phyloP scores from a whole-genome alignment of 768 basidiomycete genomes.

The Tulasnella sp. region DNA sequence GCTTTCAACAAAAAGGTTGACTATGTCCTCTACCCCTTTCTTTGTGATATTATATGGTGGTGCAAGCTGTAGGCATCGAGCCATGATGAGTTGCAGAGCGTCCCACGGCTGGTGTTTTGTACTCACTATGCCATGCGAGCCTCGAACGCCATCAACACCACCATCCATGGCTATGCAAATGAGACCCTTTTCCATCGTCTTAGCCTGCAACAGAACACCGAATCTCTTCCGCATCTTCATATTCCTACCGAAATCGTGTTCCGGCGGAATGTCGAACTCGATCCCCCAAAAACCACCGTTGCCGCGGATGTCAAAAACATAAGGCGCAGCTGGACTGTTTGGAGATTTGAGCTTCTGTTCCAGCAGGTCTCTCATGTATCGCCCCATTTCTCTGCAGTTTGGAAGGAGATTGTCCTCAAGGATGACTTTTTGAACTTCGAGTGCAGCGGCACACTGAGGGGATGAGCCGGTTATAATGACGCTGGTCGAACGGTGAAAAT shows the following conservation, averaged over 20 bases:
- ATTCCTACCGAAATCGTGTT: constrained; percentile 25
- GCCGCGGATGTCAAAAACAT: constrained; percentile 70
- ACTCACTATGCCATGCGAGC: constrained; percentile 48
- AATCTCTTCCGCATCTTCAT: constrained; percentile 39
- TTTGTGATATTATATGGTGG: constrained; percentile 71
- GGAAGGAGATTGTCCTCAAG: constrained; percentile 55
- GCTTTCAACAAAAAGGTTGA: constrained; percentile 49
- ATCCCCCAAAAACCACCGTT: constrained; percentile 75
- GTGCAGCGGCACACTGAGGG: constrained; percentile 57
- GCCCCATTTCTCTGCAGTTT: constrained; percentile 48
- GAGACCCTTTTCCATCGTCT: constrained; percentile 52
- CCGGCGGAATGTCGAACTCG: constrained; percentile 58
- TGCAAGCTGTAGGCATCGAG: constrained; percentile 30
- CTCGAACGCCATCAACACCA: constrained; percentile 59
- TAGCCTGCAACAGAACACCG: constrained; percentile 59
- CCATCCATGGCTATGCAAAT: constrained; percentile 67
- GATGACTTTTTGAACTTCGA: constrained; percentile 73
- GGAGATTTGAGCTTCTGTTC: constrained; percentile 41
- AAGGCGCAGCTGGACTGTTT: constrained; percentile 48
- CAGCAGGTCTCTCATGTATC: constrained; percentile 45
- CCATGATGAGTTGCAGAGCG: not conserved
- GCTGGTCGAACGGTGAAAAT: not conserved
- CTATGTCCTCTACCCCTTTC: constrained; percentile 58
- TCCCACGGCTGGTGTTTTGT: not conserved
- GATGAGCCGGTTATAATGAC: constrained; percentile 37